Evolutionary conservation across 2,329 filamentous ascomycete species (phyloP), one percentile per base, ranked within the genome.

Genomic region (Aureobasidium sp.): DNA sequence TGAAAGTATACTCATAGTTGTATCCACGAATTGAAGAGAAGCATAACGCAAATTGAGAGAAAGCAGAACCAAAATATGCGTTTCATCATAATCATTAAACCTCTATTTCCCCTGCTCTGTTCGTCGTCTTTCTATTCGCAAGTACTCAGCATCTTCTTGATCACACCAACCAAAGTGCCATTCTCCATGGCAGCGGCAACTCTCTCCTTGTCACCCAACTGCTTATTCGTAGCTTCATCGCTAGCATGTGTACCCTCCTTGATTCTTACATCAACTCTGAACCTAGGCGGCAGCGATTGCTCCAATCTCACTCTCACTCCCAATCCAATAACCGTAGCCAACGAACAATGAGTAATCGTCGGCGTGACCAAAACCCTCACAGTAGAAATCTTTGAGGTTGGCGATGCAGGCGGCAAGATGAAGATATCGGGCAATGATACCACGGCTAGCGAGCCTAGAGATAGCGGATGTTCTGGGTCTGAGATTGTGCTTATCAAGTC

Each of bases 161-260:
- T 81, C 34, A 97, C 90, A 44, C 86, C 86, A 80, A 90, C 91
- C 63, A 99, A 78, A 1, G 90, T 95, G 61, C 90, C 89, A 72
- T 99, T 99, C 76, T 97, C 94, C 68, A 97, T 78, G 7, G 94
- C 94, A 10, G 94, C 94, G 1, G 93, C 92, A 48, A 99, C 94
- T 64, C 94, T 82, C 78, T 99, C 94, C 79, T 97, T 99, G 77
- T 99, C 94, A 36, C 86, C 90, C 47, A 99, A 79, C 76, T 99
- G 94, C 80, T 97, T 97, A 77, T 96, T 97, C 58, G 97, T 91
- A 73, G 96, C 91, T 65, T 96, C 91, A 48, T 91, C 93, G 64
- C 95, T 95, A 66, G 86, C 90, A 74, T 97, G 94, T n/a, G 91
- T 94, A 64, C 92, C 93, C 75, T 96, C 89, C 75, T 97, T 97